phyloP scores from a whole-genome alignment of 441 rosid species.

The Pelargonium australe region DNA sequence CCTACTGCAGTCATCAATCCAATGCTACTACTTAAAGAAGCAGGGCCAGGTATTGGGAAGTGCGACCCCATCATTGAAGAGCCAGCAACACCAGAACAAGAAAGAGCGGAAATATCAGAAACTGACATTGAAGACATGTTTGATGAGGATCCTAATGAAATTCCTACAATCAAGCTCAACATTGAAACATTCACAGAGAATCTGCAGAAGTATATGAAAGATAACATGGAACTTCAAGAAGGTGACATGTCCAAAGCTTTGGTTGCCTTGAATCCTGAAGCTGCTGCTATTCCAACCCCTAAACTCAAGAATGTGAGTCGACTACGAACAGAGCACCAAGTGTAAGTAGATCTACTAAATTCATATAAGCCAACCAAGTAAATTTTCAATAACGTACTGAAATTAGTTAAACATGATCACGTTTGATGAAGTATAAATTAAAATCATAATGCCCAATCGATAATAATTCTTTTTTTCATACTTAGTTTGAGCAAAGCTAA shows the following conservation, averaged over 20 bases:
- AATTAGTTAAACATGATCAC: neutral
- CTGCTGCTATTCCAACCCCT: constrained; percentile 65
- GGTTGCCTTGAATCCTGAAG: constrained; percentile 69
- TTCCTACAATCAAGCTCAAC: constrained; percentile 74
- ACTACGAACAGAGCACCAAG: constrained; percentile 91
- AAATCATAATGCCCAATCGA: neutral
- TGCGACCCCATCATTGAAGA: constrained; percentile 72
- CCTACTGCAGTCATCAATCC: constrained; percentile 31
- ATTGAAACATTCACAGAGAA: constrained; percentile 52
- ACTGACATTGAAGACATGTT: constrained; percentile 68
- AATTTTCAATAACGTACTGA: constrained; percentile 3
- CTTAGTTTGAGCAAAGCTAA: neutral
- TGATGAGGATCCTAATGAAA: constrained; percentile 66
- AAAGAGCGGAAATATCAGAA: constrained; percentile 34
- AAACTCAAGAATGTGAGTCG: constrained; percentile 72
- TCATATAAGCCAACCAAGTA: constrained; percentile 21
- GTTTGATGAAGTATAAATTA: constrained; percentile 18
- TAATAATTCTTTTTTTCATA: neutral
- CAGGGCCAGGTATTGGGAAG: constrained; percentile 19
- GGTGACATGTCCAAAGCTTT: constrained; percentile 79
- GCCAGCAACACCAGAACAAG: constrained; percentile 74
- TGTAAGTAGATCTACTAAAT: constrained; percentile 54
- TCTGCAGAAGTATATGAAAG: constrained; percentile 57
- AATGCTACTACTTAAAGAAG: constrained; percentile 28
- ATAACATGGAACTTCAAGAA: constrained; percentile 67